Evolutionary conservation across 2,329 filamentous ascomycete species (phyloP), one percentile per base, ranked within the genome.

Genomic region (Beauveria bassiana): DNA sequence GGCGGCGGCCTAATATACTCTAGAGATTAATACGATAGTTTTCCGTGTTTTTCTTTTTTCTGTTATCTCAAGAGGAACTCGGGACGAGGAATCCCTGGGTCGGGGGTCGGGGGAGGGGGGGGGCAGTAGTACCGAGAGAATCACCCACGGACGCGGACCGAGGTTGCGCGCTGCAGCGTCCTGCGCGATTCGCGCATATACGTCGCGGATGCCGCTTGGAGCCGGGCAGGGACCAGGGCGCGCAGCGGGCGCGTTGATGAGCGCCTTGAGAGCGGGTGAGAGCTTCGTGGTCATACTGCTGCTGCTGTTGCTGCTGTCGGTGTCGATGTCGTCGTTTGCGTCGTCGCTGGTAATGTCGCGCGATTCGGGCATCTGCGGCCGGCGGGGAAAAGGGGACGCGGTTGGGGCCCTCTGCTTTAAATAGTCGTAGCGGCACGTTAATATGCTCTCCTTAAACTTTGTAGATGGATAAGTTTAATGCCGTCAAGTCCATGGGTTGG

Each of bases 211-310:
- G 2, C 7, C 24, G 63, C 82, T 78, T 14, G 89, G 83, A 2
- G 89, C 87, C 1, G 86, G 81, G 2, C 86, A 80, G 2, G 85
- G 86, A 55, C 85, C 83, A 0, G 89, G 86, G 1, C 82, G 80
- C 49, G 89, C 85, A 68, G 86, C 83, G 4, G 87, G 81, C 63
- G 87, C 83, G 68, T 88, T 88, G 75, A 93, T 87, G 65, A 93
- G 83, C 52, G 85, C 81, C 75, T 92, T 93, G 67, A 93, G 80
- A 55, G 84, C 76, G 1, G 83, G 78, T 1, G 88, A 89, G 22
- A 93, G 81, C 72, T 90, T 92, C 7, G 88, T 40, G n/a, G 38
- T 38, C 56, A 50, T 51, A 16, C 14, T 86, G 88, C 91, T 91
- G 66, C 51, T 51, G 26, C 10, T 20, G 26, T 1, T 28, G 26